Base-by-base conservation (phyloP, 2,329 filamentous ascomycete species). In the Epichloe baconii region DNA sequence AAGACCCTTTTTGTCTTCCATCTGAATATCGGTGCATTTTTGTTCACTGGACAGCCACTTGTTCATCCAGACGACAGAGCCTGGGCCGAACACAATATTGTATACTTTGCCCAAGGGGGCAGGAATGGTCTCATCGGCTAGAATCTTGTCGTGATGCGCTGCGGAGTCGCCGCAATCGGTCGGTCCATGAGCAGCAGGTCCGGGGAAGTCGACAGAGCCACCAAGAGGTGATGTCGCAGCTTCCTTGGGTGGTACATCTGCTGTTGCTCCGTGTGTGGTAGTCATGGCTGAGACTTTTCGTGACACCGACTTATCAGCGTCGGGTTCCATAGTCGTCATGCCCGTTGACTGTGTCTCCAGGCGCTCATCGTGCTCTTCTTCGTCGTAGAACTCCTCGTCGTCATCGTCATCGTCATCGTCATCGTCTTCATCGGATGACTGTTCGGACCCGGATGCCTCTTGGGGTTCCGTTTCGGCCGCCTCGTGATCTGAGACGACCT, bases 71-170 rank as follows among this genome's bases (percentile, higher is more conserved):
- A 77, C 71, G 5, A 81, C 78, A 1, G 90, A 96, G 2, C 76
- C 78, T 2, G 86, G 79, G 0, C 94, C 93, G 61, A 96, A 98
- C 58, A 95, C 77, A 52, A 95, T 70, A 55, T 81, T 85, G 66
- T 94, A 98, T 34, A 97, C 82, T 64, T 95, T 94, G 49, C 93
- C 93, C 1, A 98, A 71, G 0, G 93, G 93, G 2, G 91, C 93
- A 0, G 85, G 77, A 47, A 98, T 84, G 4, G 85, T 72, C 43
- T 95, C 91, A 65, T 98, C 91, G 45, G 85, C 90, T 41, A 96
- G 73, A 2, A 86, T 68, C 62, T 85, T 89, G 55, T 96, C 87
- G 61, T 88, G 96, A 65, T 96, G 93, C 10, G 79, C 78, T 37
- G 79, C 79, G 4, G 74, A 68, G 61, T 98, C 93, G 3, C 81